Evolutionary conservation across 371 early-diverging fungal species (phyloP), one percentile per base, ranked within the genome.

Genomic region (Actinomortierella ambigua): DNA sequence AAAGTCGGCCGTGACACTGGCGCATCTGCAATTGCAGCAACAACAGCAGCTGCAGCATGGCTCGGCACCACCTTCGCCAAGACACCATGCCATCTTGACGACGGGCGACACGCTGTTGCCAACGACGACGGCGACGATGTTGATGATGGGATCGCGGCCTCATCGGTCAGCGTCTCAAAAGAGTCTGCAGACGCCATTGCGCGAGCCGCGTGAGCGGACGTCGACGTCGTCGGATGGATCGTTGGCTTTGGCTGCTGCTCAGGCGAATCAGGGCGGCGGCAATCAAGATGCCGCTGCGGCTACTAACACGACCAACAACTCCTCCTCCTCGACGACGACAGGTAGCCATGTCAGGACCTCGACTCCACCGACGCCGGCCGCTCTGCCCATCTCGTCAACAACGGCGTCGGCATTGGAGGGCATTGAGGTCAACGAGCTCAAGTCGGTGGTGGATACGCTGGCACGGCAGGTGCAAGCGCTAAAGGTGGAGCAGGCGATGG

Each of bases 401-500:
- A 65, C 71, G 0, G 71, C 71, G 0, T 62, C 58, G 49, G 71
- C 71, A 11, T 62, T 70, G 5, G 62, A 70, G 24, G 71, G 71
- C 4, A 65, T 70, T 3, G 71, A 70, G 26, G 59, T 62, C 15
- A 65, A 70, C 41, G 71, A 70, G 50, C 63, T 70, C 9, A 61
- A 62, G 11, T 65, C 62, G 0, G 71, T 70, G 42, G 71, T 70
- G 22, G 71, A 70, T 3, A 70, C 71, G 3, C 39, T 70, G 17
- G 71, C 71, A 6, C 71, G 65, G 41, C 71, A 70, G 46, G 71
- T 70, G 2, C 71, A 70, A 42, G 65, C 71, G 1, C 59, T 70
- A 41, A 70, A 70, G 53, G 59, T 65, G 20, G 71, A 71, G 44
- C 71, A 71, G 17, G 49, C 65, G 13, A 65, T 71, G 71, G 57